Evolutionary conservation across 2,329 filamentous ascomycete genomes (phyloP).

Genomic region (Helminthosporium solani): DNA sequence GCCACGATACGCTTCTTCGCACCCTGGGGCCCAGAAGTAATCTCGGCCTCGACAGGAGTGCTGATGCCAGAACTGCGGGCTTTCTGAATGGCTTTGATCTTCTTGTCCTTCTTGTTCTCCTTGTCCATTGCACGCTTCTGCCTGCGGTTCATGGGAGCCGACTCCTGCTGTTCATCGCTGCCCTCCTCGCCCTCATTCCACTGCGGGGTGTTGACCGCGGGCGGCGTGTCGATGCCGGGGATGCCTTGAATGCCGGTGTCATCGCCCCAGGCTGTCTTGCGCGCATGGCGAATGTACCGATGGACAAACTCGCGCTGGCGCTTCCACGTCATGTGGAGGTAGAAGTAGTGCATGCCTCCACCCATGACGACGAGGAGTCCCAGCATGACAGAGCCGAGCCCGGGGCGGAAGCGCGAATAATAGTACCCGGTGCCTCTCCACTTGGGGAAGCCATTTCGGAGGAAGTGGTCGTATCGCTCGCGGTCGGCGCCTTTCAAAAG

Average conservation of each 20-base stretch:
- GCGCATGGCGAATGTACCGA: slow-evolving; percentile 85
- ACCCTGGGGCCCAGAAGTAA: slow-evolving; percentile 64
- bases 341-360: slow-evolving; percentile 83
- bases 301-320: slow-evolving; percentile 89
- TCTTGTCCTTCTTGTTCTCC: slow-evolving; percentile 67
- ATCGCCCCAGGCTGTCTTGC: slow-evolving; percentile 87
- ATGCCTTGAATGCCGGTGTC: slow-evolving; percentile 67
- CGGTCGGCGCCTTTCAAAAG: slow-evolving; percentile 79
- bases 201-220: slow-evolving; percentile 30
- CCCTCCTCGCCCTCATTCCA: slow-evolving; percentile 34
- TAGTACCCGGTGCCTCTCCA: slow-evolving; percentile 99
- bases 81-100: slow-evolving; percentile 56
- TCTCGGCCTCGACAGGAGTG: slow-evolving; percentile 56
- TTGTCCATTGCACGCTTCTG: slow-evolving; percentile 88
- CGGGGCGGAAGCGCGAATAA: slow-evolving; percentile 90
- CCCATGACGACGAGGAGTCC: slow-evolving; percentile 82
- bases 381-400: slow-evolving; percentile 77
- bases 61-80: slow-evolving; percentile 54
- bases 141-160: slow-evolving; percentile 71
- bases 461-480: slow-evolving; percentile 92
- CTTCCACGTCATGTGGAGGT: slow-evolving; percentile 82
- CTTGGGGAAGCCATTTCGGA: slow-evolving; percentile 86
- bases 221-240: slow-evolving; percentile 56
- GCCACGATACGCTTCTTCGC: slow-evolving; percentile 84
- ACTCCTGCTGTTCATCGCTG: slow-evolving; percentile 48